These are phyloP conservation scores for Fallopia convolvulus DNA, from an alignment of 148 eudicot species.

Conservation along the genomic window DNA sequence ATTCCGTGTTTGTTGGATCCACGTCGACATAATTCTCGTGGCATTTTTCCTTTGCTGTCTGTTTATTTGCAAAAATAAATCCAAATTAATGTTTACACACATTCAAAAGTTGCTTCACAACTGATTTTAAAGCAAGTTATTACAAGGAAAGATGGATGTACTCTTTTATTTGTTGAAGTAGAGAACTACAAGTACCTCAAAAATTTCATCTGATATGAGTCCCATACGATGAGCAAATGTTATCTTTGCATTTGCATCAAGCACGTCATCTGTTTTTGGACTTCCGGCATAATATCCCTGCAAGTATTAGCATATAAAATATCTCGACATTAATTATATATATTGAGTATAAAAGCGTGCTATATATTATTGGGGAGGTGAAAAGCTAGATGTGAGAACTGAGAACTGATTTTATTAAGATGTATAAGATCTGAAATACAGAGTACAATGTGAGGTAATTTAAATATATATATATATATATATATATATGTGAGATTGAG, in stretches of 20 bases:
- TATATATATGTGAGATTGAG: no score
- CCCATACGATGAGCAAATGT: slow-evolving; percentile 48
- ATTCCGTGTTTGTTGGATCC: slow-evolving; percentile 33
- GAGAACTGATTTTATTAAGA: no score
- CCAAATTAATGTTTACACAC: neutral
- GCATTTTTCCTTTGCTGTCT: slow-evolving; percentile 29
- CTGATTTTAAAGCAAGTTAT: no score
- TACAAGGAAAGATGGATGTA: no score
- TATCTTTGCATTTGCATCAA: slow-evolving; percentile 32
- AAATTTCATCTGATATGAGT: slow-evolving; percentile 50
- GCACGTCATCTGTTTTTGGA: slow-evolving; percentile 37
- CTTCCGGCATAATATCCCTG: slow-evolving; percentile 23
- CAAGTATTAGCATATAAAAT: neutral
- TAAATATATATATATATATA: no score
- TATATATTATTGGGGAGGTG: no score
- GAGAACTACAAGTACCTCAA: slow-evolving; percentile 22
- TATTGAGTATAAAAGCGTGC: no score
- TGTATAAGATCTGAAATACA: no score
- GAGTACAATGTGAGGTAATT: no score
- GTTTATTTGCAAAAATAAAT: neutral
- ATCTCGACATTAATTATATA: no score
- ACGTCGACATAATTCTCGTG: slow-evolving; percentile 34
- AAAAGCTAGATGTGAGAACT: no score
- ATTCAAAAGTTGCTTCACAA: no score
- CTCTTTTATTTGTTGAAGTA: neutral